Base-by-base conservation (phyloP, 352 stramenopile species). In the Plasmopara muralis region DNA sequence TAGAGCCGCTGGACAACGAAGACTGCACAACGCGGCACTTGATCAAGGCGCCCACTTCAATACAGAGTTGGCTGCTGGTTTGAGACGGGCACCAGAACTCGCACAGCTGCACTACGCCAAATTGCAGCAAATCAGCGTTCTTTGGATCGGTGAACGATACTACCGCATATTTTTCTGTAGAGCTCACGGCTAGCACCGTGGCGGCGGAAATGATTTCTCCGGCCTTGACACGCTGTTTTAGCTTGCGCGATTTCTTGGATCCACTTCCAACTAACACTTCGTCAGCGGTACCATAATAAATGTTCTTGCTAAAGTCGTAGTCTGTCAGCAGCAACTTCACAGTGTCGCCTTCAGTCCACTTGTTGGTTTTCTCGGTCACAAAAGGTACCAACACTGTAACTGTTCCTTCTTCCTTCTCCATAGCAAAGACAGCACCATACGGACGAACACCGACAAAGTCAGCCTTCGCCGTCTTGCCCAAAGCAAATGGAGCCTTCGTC, bases 371-470 rank as follows among this genome's bases (percentile, higher is more conserved):
- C 41, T 73, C 53, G 0, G 68, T 66, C 10, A 72, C 59, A 7
- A 62, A 66, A 9, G 76, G 66, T 15, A 92, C 83, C 34, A 95
- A 62, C 18, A 93, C 81, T 2, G 78, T 92, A 8, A 76, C 70
- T 9, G 66, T 72, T 13, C 79, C 60, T 1, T 86, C 73, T 33
- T 76, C 66, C 46, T 85, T 78, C 25, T 85, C 72, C 1, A 95
- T 48, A n/a, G 75, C 70, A 45, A 92, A 95, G 18, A 95, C 85
- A 18, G 81, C 79, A 47, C 85, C 85, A 53, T 95, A 95, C n/a
- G 77, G 77, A 44, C 84, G 82, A 41, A 89, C 47, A 20, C 77
- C 77, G n/a, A 95, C 53, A 64, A 91, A 93, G 55, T 92, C 83
- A 6, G 77, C 77, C 57, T 89, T 88, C 50, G 89, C 79, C 0